Conservation (phyloP, 1,284 basidiomycete genomes). For the Leccinum pachyderme region DNA sequence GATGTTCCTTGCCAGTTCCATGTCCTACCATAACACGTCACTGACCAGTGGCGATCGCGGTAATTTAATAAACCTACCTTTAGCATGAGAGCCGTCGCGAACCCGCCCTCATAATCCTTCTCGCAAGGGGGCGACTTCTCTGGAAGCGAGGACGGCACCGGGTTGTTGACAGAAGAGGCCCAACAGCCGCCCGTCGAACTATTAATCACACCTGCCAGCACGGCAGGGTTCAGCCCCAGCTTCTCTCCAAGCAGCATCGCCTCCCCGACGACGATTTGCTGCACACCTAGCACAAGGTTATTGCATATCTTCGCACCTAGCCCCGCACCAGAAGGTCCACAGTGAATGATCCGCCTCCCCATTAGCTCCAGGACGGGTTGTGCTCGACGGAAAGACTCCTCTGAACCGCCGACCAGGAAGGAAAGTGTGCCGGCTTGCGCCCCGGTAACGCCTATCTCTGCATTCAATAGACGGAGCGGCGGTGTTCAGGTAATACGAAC, state of each 20-base stretch:
- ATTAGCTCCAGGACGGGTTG: conserved; percentile 66
- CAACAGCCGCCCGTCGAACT: conserved; percentile 83
- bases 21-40: conserved; percentile 52
- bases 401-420: conserved; percentile 85
- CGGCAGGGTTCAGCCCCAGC: conserved; percentile 70
- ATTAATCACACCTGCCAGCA: conserved; percentile 80
- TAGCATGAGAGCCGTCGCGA: conserved; percentile 81
- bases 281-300: conserved; percentile 75
- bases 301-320: conserved; percentile 88
- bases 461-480: conserved; percentile 1
- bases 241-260: conserved; percentile 83
- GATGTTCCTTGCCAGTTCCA: conserved; percentile 71
- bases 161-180: conserved; percentile 85
- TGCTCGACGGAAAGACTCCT: conserved; percentile 58
- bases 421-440: conserved; percentile 84
- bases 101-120: conserved; percentile 80
- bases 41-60: neutral
- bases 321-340: conserved; percentile 84
- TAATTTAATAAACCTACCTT: conserved; percentile 50
- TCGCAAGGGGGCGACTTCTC: conserved; percentile 80
- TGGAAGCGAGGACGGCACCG: conserved; percentile 72
- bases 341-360: conserved; percentile 82
- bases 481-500: conserved; percentile 40
- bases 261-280: conserved; percentile 78
- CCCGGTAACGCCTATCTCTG: conserved; percentile 66